Evolutionary conservation across 306 rosid genomes (phyloP).

Genomic region (Acacia acuminata): DNA sequence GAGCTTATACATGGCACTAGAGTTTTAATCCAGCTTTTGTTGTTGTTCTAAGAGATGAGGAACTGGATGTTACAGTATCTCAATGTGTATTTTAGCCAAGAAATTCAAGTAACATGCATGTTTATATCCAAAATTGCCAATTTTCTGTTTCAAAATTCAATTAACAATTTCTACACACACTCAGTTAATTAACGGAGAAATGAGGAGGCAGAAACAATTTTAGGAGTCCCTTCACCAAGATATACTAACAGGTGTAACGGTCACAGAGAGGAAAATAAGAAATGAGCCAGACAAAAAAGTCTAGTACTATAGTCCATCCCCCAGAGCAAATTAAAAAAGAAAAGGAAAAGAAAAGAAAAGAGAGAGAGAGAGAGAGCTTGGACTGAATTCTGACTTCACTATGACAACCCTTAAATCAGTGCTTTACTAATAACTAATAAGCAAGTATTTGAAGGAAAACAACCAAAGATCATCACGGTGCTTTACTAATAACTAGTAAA

Average conservation of each 20-base stretch:
- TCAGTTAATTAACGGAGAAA: neutral
- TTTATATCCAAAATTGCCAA: conserved; percentile 1
- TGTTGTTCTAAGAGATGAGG: neutral
- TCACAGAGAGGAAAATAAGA: neutral
- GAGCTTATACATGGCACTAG: neutral
- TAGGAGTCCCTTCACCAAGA: neutral
- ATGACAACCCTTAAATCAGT: neutral
- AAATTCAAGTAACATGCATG: conserved; percentile 5
- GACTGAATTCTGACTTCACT: neutral
- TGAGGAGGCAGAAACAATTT: conserved; percentile 7
- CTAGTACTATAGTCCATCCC: neutral
- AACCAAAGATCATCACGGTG: neutral
- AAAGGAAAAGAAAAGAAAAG: neutral
- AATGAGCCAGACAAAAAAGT: conserved; percentile 5
- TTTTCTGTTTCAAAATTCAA: conserved; percentile 3
- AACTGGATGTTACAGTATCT: conserved; percentile 9
- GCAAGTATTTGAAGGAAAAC: conserved; percentile 11
- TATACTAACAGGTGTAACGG: neutral
- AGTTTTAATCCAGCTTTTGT: conserved; percentile 7
- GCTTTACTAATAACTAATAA: neutral
- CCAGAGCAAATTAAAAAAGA: neutral
- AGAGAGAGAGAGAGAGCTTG: too few relatives aligned
- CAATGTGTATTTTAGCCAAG: conserved; percentile 13
- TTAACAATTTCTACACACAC: neutral
- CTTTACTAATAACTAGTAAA: neutral